These are phyloP conservation scores for Fusarium sp. DNA, from an alignment of 2,329 filamentous ascomycete genomes.

Conservation along the genomic window DNA sequence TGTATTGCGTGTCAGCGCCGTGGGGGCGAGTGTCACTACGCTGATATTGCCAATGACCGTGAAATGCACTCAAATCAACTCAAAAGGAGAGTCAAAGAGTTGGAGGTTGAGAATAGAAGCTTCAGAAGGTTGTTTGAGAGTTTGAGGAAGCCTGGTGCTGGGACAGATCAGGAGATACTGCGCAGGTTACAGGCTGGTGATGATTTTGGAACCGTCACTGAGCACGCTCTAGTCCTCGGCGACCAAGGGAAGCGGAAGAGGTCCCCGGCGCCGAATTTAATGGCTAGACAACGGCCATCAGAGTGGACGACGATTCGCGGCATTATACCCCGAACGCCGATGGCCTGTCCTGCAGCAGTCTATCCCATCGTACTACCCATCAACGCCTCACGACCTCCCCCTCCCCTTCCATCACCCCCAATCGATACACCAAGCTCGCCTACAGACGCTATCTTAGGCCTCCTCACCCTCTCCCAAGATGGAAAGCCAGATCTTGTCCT, in stretches of 20 bases:
- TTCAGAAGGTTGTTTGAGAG: background rate
- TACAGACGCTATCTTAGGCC: background rate
- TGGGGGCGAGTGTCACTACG: background rate
- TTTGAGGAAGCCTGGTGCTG: background rate
- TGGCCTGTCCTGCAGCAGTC: background rate
- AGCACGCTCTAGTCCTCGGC: background rate
- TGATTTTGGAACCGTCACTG: background rate
- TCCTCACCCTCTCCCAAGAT: accelerated
- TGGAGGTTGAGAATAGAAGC: background rate
- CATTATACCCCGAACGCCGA: background rate
- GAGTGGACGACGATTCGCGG: background rate
- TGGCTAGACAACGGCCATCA: background rate
- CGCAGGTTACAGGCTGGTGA: background rate
- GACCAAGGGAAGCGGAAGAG: background rate
- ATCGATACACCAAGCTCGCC: background rate
- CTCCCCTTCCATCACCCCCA: background rate
- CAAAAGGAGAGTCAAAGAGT: background rate
- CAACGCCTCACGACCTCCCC: too few species aligned
- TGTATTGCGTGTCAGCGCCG: background rate
- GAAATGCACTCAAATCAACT: background rate
- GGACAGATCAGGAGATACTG: background rate
- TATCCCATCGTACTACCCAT: background rate
- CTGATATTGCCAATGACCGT: background rate
- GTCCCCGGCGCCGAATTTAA: background rate
- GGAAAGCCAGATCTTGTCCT: background rate